Evolutionary conservation across 1,284 basidiomycete species (phyloP), one percentile per base, ranked within the genome.

Genomic region (Athelia psychrophila): DNA sequence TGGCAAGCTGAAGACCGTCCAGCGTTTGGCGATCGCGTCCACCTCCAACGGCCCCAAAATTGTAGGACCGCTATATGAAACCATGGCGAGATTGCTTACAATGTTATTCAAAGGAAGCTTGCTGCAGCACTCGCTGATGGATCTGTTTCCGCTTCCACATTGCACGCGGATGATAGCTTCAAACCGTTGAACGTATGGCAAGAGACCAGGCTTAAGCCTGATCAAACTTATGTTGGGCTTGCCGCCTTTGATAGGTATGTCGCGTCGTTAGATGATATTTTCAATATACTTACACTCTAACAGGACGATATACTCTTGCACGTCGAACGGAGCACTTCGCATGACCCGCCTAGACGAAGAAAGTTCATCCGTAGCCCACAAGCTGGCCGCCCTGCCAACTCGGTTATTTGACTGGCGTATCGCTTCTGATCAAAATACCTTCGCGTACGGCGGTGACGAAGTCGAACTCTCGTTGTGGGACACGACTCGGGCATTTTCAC

Each of bases 381-480:
- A 63, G 48, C 50, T 68, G 23, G 64, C 68, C 20, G 67, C 71
- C 10, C 76, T 92, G 38, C 88, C 89, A 1, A 83, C 77, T 57
- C 80, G 85, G 24, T 70, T 92, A 19, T 71, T 67, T 44, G 81
- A 80, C 51, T 89, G 88, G 85, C 76, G 77, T n/a, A 67, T 90
- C 15, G 78, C 84, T 2, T 60, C 71, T 6, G 72, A 80, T 49
- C 69, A 69, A 3, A 64, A 73, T 22, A 77, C 78, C 0, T 93
- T 95, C 68, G 81, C 85, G 0, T 88, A 93, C 56, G 93, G 88
- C 5, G 93, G 93, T 3, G 86, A 95, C 59, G 93, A 95, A 67
- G 89, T 95, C 16, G 91, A 95, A 54, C 66, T 93, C 2, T 93
- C 91, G 1, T 62, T 95, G 1, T 95, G 91, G 88, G 78, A 92